phyloP scores from a whole-genome alignment of 2,329 filamentous ascomycete species.

The Fusarium protoensiforme region DNA sequence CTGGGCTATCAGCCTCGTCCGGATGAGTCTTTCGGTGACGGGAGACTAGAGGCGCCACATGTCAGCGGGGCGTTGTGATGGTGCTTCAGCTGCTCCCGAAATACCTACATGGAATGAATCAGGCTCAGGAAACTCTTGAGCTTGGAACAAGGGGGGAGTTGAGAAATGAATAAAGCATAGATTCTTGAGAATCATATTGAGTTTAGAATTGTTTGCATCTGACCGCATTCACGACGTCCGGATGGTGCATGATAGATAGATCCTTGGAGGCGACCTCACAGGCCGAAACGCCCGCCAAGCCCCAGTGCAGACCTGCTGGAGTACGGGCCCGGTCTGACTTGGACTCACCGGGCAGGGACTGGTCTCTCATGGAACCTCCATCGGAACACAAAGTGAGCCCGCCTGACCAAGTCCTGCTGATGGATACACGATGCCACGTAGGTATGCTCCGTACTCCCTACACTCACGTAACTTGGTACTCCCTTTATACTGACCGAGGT shows the following conservation, averaged over 20 bases:
- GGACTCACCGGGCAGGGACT: neutral
- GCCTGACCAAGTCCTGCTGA: conserved; percentile 23
- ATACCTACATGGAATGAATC: neutral
- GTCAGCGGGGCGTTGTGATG: neutral
- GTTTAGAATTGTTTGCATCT: neutral
- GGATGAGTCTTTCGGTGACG: conserved; percentile 31
- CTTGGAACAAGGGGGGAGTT: neutral
- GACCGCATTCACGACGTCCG: too few relatives aligned
- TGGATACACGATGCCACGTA: neutral
- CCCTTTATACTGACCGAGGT: neutral
- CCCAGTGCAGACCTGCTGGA: conserved; percentile 5
- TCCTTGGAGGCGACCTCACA: conserved; percentile 26
- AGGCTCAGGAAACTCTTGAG: neutral
- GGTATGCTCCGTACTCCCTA: neutral
- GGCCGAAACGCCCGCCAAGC: neutral
- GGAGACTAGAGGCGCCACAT: conserved; percentile 4
- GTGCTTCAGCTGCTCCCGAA: conserved; percentile 3
- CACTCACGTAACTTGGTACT: neutral
- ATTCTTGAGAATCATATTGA: neutral
- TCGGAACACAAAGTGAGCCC: neutral
- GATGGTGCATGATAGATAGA: too few relatives aligned
- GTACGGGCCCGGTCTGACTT: neutral
- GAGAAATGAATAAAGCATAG: neutral
- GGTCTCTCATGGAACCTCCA: neutral
- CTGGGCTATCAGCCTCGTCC: neutral